These are phyloP conservation scores for Thielaviopsis musarum DNA, from an alignment of 2,329 filamentous ascomycete species.

Conservation along the genomic window DNA sequence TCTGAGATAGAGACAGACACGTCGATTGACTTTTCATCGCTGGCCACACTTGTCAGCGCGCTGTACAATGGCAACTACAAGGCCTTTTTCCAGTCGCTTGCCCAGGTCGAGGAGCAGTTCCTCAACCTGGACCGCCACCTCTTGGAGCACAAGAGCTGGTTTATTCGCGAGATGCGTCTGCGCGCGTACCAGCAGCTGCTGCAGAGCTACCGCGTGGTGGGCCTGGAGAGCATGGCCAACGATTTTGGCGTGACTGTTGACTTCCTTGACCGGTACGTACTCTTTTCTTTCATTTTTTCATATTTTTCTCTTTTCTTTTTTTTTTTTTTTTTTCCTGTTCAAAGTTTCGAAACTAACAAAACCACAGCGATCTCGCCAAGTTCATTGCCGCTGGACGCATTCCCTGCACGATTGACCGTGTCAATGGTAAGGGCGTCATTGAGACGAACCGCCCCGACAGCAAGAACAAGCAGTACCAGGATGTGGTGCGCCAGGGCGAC, in stretches of 20 bases:
- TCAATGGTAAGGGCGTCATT: constrained; percentile 89
- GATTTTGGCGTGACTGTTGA: constrained; percentile 96
- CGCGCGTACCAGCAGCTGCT: constrained; percentile 92
- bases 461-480: constrained; percentile 99
- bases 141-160: constrained; percentile 92
- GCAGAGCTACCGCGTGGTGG: constrained; percentile 92
- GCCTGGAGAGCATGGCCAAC: constrained; percentile 90
- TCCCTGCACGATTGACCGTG: constrained; percentile 91
- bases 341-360: background rate
- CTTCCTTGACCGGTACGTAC: constrained; percentile 73
- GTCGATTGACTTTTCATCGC: constrained; percentile 73
- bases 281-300: no score
- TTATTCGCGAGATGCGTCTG: constrained; percentile 94
- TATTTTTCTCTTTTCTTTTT: background rate
- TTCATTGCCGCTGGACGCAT: constrained; percentile 94
- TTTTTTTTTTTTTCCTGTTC: background rate
- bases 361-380: constrained; percentile 67
- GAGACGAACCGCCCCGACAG: constrained; percentile 96
- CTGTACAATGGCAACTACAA: constrained; percentile 91
- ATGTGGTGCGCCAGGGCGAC: constrained; percentile 94
- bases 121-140: constrained; percentile 87
- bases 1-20: constrained; percentile 54
- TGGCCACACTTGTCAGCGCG: constrained; percentile 76
- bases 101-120: constrained; percentile 83
- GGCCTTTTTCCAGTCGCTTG: constrained; percentile 80